Evolutionary conservation across 2,329 filamentous ascomycete genomes (phyloP), one percentile per base, ranked within the genome.

Genomic region (Trichoderma sp.): DNA sequence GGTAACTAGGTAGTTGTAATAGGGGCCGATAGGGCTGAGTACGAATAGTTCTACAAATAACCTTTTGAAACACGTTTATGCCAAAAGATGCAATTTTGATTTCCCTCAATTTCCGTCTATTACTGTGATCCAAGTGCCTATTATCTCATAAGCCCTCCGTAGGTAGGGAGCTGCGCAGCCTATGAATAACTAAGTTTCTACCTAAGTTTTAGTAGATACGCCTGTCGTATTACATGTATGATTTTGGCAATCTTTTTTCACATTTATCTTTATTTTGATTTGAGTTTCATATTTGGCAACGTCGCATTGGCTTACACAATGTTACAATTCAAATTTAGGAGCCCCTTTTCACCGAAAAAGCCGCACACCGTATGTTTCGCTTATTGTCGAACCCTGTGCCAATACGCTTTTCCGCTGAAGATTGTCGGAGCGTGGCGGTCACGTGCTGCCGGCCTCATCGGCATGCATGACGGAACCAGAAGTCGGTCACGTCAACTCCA

Each of bases 391-490:
- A 19, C 53, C 52, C 52, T 29, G 27, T 33, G 27, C 4, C 29
- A 19, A 40, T 31, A 29, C 40, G 24, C 4, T 31, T 33, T 31
- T 33, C 21, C 40, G 35, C 21, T 24, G n/a, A 49, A 49, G 40
- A 43, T 43, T 43, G 40, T 19, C 10, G 47, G n/a, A 13, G 47
- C 33, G 47, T 3, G 43, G 7, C 52, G 49, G 64, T 79, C 76
- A 79, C 77, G 77, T 78, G 77, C 74, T 13, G 10, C 35, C 62
- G 53, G 52, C 70, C 68, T 70, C 67, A 68, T 72, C 70, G 71
- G 58, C 66, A 70, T 72, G 72, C 72, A 78, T 79, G 78, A 79
- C 68, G 70, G 74, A 71, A 76, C 73, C 27, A 29, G 74, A 43
- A 19, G 40, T 43, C 16, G 75, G 72, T 75, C 71, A 76, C 72